Conservation (phyloP, 177 flowering plant species). For the Tripterygium wilfordii region DNA sequence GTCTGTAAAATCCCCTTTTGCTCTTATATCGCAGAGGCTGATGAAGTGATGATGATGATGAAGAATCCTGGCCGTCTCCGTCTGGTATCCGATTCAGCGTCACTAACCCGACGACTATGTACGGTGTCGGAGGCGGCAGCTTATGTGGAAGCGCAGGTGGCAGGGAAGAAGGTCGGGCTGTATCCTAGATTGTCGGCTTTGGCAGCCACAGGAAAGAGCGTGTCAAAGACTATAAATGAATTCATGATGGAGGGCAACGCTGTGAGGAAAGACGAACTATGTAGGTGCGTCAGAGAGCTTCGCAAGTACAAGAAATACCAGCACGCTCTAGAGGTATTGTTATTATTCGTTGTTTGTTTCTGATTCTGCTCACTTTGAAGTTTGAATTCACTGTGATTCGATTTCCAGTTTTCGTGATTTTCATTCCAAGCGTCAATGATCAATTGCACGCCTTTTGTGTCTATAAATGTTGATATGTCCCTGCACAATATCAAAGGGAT, state of each 20-base stretch:
- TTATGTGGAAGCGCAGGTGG: neutral
- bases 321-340: slow-evolving; percentile 48
- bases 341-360: neutral
- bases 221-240: slow-evolving; percentile 28
- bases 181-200: slow-evolving; percentile 41
- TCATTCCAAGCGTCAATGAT: no score
- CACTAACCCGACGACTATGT: slow-evolving; percentile 13
- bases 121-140: slow-evolving; percentile 14
- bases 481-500: no score
- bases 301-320: slow-evolving; percentile 32
- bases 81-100: slow-evolving; percentile 4
- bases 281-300: slow-evolving; percentile 33
- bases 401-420: neutral
- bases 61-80: slow-evolving; percentile 5
- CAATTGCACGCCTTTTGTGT: no score
- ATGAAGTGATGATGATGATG: no score
- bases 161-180: slow-evolving; percentile 7
- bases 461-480: no score
- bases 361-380: neutral
- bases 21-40: no score
- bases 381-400: neutral
- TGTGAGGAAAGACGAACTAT: slow-evolving; percentile 25
- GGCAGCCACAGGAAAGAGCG: slow-evolving; percentile 30
- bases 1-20: no score
- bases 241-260: slow-evolving; percentile 33